Base-by-base conservation (phyloP, 306 rosid genomes). In the Gastrolobium villosum region DNA sequence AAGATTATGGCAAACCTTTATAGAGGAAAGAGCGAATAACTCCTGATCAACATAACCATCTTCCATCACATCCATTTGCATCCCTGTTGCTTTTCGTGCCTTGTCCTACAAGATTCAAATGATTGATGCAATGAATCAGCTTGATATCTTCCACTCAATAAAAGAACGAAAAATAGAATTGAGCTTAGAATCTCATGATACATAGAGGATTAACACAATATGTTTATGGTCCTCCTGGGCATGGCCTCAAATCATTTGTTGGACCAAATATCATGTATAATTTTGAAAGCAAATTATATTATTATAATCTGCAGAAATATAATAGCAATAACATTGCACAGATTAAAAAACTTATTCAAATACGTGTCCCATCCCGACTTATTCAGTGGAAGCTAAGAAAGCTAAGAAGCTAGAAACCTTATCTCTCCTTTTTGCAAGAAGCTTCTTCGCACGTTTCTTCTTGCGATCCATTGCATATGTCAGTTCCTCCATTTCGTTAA, bases 401-500 rank as follows among this genome's bases (percentile, higher is more conserved):
- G 20, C 5, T 28, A 52, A 62, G 40, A 74, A 50, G 70, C 56
- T 46, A 72, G 70, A 70, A 77, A 94, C 98, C 93, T 95, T 92
- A 2, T 93, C 94, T 84, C 75, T 82, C 83, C 95, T 93, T 83
- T 91, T 95, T 1, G 94, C 88, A 70, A 91, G 85, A 74, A 86
- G 82, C 85, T 89, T 95, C 76, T 93, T 93, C 55, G 55, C 87
- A 62, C 92, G 93, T 84, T 89, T 95, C 90, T 87, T 93, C 87
- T 95, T 95, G 41, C 84, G 96, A 48, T 88, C 97, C 90, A 91
- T 81, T 4, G 90, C 91, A 81, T 87, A 5, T 7, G 94, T 81
- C 64, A 95, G 83, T 85, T 93, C 97, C 87, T 95, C 99, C 99
- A 95, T 95, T 84, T 95, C 95, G 76, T 91, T 85, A 9, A 95